Base-by-base conservation (phyloP, 768 basidiomycete species). In the Tricholomella constricta region DNA sequence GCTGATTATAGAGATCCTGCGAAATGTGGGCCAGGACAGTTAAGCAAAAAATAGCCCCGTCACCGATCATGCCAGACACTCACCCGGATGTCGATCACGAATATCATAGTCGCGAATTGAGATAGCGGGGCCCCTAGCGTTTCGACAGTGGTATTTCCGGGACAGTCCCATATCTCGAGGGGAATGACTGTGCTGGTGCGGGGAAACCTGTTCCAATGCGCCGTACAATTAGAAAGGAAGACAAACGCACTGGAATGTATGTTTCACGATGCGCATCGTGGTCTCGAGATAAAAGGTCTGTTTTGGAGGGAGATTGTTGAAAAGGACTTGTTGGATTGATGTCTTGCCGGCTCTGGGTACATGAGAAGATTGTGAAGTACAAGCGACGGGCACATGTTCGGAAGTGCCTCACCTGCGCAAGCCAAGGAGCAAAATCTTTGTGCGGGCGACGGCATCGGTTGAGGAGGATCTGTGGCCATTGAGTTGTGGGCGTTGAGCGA, bases 141-240 rank as follows among this genome's bases (percentile, higher is more conserved):
- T 20, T 93, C 88, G 11, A 88, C 81, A 4, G 91, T 85, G 50
- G 86, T 82, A 54, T 88, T 92, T 22, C 90, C 91, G 0, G 95
- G 96, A 61, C 93, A 92, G 65, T 97, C 94, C 93, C 93, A 97
- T 65, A 98, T 84, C 66, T 97, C 91, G 32, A 98, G 81, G 1
- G 94, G 92, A 56, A 97, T 86, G 57, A 96, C 85, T 36, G 94
- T 89, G 71, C 95, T 97, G 68, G 41, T 57, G 51, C 20, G 38
- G 22, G 59, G 57, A 36, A 52, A 51, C 40, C 45, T 31, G 40
- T 49, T 46, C n/a, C 51, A 31, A 49, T 37, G 35, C 4, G 26
- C 22, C 22, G 7, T n/a, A 27, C 22, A n/a, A 26, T 41, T 45
- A 36, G 11, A 34, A 36, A 26, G 35, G 40, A 48, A 29, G 58